These are phyloP conservation scores for Circinella umbellata DNA, from an alignment of 371 early-diverging fungal genomes.

Conservation along the genomic window DNA sequence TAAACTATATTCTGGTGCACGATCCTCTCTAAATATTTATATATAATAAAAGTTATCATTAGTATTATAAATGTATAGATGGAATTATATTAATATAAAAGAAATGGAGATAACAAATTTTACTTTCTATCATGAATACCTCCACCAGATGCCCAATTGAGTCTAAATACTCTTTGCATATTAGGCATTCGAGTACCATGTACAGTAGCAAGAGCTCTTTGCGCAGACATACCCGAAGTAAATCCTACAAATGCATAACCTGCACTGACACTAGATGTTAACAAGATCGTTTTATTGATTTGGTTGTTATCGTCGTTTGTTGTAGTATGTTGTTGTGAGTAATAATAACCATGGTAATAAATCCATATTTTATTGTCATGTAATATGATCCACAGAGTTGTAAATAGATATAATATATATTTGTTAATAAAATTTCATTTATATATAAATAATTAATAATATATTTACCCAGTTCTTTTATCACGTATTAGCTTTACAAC, in stretches of 20 bases:
- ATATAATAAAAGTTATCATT: too few species aligned
- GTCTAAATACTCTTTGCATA: constrained; percentile 77
- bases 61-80: too few species aligned
- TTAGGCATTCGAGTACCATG: constrained; percentile 86
- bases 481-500: constrained; percentile 92
- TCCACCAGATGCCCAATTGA: constrained; percentile 75
- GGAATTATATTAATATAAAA: constrained; percentile 23
- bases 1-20: constrained; percentile 77
- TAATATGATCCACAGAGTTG: too few species aligned
- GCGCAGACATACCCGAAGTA: constrained; percentile 41
- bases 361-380: too few species aligned
- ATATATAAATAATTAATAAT: too few species aligned
- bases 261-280: constrained; percentile 45
- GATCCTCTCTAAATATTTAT: constrained; percentile 46
- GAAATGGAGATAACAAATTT: background rate
- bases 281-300: background rate
- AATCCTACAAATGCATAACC: constrained; percentile 85
- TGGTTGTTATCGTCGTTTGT: background rate
- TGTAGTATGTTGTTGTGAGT: background rate
- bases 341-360: too few species aligned
- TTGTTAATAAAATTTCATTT: too few species aligned
- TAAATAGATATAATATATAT: too few species aligned
- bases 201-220: constrained; percentile 42
- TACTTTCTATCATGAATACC: constrained; percentile 56
- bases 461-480: constrained; percentile 61